These are phyloP conservation scores for Hypoxylon sp. DNA, from an alignment of 2,329 filamentous ascomycete genomes.

Conservation along the genomic window DNA sequence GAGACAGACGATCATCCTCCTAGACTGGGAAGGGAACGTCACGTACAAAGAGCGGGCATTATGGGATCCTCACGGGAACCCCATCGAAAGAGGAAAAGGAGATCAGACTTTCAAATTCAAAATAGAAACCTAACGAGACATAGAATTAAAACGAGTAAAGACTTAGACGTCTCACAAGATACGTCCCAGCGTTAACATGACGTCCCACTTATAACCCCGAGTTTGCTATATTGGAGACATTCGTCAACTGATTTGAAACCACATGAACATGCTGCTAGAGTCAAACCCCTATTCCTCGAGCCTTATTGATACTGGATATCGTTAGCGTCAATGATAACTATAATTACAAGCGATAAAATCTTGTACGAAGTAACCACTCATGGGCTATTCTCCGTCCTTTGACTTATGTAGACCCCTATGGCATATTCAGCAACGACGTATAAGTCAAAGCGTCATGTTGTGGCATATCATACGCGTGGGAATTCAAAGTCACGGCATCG, in stretches of 20 bases:
- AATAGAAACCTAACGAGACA: constrained; percentile 61
- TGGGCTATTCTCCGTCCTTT: not conserved
- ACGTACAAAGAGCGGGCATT: constrained; percentile 72
- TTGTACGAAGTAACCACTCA: not conserved
- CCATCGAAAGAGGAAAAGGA: constrained; percentile 67
- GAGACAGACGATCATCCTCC: constrained; percentile 73
- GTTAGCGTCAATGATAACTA: not conserved
- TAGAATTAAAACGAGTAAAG: constrained; percentile 38
- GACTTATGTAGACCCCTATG: not conserved
- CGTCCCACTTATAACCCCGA: not conserved
- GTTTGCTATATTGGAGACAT: not conserved
- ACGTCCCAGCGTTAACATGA: not conserved
- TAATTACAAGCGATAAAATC: not conserved
- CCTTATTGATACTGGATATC: not conserved
- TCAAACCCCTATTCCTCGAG: not conserved
- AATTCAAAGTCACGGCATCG: not conserved
- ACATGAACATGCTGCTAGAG: not conserved
- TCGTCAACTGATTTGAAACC: not conserved
- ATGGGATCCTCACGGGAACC: constrained; percentile 71
- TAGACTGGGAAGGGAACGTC: constrained; percentile 75
- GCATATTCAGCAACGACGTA: not conserved
- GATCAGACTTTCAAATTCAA: constrained; percentile 70
- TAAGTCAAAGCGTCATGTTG: not conserved
- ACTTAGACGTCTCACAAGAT: not conserved
- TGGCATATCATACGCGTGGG: not conserved